phyloP scores from a whole-genome alignment of 2,329 filamentous ascomycete species.

The Xylariaceae sp. region DNA sequence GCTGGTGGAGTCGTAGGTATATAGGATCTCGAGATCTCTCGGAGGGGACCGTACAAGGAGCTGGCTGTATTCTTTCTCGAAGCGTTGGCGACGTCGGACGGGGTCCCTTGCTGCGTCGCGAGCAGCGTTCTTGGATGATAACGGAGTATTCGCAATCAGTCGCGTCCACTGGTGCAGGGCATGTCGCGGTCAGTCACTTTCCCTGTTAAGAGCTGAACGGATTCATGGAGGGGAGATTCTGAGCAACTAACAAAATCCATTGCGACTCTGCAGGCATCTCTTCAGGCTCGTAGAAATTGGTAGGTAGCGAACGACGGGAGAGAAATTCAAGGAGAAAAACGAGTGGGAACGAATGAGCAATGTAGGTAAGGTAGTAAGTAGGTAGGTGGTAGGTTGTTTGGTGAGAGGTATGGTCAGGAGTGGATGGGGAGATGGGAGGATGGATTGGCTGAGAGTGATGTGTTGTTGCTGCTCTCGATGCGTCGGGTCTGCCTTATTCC shows the following conservation, averaged over 20 bases:
- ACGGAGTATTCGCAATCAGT: constrained; percentile 57
- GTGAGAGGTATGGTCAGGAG: not conserved
- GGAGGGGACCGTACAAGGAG: constrained; percentile 45
- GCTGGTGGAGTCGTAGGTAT: not conserved
- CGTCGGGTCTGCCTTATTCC: not conserved
- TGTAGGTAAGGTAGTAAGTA: no score
- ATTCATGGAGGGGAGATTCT: not conserved
- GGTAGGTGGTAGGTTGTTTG: no score
- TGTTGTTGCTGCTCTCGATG: not conserved
- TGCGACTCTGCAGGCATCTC: constrained; percentile 44
- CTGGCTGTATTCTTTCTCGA: constrained; percentile 61
- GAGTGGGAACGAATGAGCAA: not conserved
- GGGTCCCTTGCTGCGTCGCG: constrained; percentile 59
- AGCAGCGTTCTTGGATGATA: constrained; percentile 51
- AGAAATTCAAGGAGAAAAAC: not conserved
- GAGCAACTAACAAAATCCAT: constrained; percentile 53
- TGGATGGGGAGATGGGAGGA: not conserved
- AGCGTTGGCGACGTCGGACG: constrained; percentile 58
- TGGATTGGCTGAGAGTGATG: not conserved
- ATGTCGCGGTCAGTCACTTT: constrained; percentile 13
- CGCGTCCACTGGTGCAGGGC: constrained; percentile 54
- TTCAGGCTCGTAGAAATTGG: constrained; percentile 13
- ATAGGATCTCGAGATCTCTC: not conserved
- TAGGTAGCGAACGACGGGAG: not conserved
- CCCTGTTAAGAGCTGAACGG: not conserved